Base-by-base conservation (phyloP, 2,329 filamentous ascomycete species). In the Shiraia sp. region DNA sequence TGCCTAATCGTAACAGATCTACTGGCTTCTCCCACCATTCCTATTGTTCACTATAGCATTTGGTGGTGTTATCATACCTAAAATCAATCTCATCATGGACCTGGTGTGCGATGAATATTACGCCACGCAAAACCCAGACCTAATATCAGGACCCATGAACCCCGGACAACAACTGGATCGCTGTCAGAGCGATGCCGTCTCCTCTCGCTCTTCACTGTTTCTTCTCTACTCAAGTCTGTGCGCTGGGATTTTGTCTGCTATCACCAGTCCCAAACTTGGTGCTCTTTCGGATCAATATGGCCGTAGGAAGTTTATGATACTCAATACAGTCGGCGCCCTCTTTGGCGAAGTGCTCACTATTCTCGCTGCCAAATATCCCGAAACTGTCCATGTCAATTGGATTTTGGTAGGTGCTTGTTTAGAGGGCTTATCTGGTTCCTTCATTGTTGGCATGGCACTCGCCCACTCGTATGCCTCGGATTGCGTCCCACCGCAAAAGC, bases 381-480 rank as follows among this genome's bases (percentile, higher is more conserved):
- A 90, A 9, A 72, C 71, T 0, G 73, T 96, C 36, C 79, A 86
- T 47, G 88, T 95, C 58, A 84, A 87, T 40, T 87, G 88, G 80
- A 74, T 99, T 15, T 73, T 97, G 5, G 66, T 92, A 1, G 89
- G 89, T 8, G 81, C 85, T 25, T 75, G 88, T 8, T 76, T 91
- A 32, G 93, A 99, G 62, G 93, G 93, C 4, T 62, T 96, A 4
- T 84, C 84, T 8, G 93, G 93, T 6, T 96, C 91, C 1, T 96
- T 96, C 65, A 95, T 90, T 1, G 82, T 89, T 1, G 86, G 86
- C 19, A 87, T 87, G 75, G 83, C 86, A 32, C 74, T 95, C 43
- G 85, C 83, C 15, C 86, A 95, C 66, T 90, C 92, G 0, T 99
- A 97, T 68, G 86, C 88, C 10, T 85, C 89, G 28, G 93, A 99